Evolutionary conservation across 208 protist species (phyloP), one percentile per base, ranked within the genome.

Genomic region (Wallacemonas collosoma): DNA sequence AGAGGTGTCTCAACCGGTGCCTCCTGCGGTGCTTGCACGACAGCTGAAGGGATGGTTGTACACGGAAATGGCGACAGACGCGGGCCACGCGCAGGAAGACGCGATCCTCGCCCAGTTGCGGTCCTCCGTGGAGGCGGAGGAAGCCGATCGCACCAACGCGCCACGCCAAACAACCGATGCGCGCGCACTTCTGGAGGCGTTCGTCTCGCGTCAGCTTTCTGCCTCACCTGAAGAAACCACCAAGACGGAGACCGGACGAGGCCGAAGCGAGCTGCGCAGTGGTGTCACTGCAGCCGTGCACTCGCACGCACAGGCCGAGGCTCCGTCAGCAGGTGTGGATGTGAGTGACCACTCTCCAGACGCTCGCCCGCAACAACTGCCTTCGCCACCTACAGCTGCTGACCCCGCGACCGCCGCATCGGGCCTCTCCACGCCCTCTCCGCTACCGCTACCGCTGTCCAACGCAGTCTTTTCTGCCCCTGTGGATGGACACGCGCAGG

Each of bases 41-140:
- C 74, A 82, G 77, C 76, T 91, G 17, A 80, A 82, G 50, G 66
- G 65, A 11, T 90, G 79, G 86, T 63, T 86, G 3, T 87, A 87
- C 74, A 39, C 76, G 50, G 76, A 86, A 54, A 86, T 86, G 74
- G 73, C 76, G 2, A 66, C 61, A 7, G 81, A 86, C 68, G 64
- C 71, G 26, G 15, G 57, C 56, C 11, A 53, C 40, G 67, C 45
- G 40, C 73, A 80, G 72, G 77, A 87, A 60, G 68, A 81, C 17
- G 44, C 38, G 66, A n/a, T 83, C 44, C 57, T 78, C 5, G 8
- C 65, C 4, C 50, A 66, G 38, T 50, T 83, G 43, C 68, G 65
- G 2, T 15, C 56, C 3, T 87, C 82, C 12, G 41, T 87, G 50
- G 63, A 72, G 39, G 7, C 53, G 9, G 76, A 76, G 47, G 55